phyloP scores from a whole-genome alignment of 345 rosid genomes.

The Litchi chinensis region DNA sequence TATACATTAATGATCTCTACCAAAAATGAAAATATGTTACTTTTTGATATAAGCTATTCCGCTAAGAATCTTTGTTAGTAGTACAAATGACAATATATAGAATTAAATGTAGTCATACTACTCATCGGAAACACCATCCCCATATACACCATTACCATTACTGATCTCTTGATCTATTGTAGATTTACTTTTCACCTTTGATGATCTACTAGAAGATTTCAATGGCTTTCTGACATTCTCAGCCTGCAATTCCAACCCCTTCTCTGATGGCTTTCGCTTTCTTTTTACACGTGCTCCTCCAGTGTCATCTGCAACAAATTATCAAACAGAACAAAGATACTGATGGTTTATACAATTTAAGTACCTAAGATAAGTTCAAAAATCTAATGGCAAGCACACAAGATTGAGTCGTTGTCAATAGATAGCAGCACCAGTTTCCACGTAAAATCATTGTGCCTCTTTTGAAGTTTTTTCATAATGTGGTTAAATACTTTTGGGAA shows the following conservation, averaged over 20 bases:
- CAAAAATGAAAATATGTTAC: background rate
- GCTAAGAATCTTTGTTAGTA: background rate
- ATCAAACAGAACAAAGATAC: slow-evolving; percentile 22
- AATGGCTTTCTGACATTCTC: slow-evolving; percentile 82
- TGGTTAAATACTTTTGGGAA: background rate
- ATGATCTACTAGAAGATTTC: slow-evolving; percentile 55
- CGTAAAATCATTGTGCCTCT: background rate
- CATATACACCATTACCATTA: slow-evolving; percentile 55
- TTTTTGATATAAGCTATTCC: background rate
- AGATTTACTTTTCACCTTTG: slow-evolving; percentile 59
- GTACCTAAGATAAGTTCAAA: slow-evolving; percentile 1
- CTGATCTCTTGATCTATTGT: slow-evolving; percentile 51
- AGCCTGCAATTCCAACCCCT: slow-evolving; percentile 92
- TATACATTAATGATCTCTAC: background rate
- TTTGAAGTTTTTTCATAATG: background rate
- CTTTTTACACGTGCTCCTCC: slow-evolving; percentile 76
- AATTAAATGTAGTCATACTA: slow-evolving; percentile 24
- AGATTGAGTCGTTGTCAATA: background rate
- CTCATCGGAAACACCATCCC: slow-evolving; percentile 57
- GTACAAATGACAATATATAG: slow-evolving; percentile 1
- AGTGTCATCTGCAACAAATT: slow-evolving; percentile 60
- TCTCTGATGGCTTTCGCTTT: slow-evolving; percentile 90
- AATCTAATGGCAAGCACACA: slow-evolving; percentile 9
- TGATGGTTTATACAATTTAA: background rate
- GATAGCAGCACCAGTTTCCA: background rate